Base-by-base conservation (phyloP, 176 grass and related monocot genomes). In the Eremochloa ophiuroides region DNA sequence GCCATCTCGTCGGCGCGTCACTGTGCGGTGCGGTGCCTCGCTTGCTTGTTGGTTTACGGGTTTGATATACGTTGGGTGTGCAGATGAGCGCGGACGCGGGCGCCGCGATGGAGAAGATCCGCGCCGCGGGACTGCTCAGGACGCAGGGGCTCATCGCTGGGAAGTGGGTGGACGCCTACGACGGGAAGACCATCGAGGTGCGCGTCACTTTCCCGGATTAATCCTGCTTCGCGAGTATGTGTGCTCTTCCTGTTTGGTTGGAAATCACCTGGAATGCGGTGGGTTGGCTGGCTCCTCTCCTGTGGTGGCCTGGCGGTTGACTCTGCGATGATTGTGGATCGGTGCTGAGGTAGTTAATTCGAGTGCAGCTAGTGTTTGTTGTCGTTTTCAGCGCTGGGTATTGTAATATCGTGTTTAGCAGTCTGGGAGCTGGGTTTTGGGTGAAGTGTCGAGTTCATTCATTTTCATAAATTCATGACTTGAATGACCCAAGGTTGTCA, bases 141-240 rank as follows among this genome's bases (percentile, higher is more conserved):
- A 92, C 89, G 59, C 83, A 82, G 28, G 92, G 92, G 7, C 92
- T 97, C n/a, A 83, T 97, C 73, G 95, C 88, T 14, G 92, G 92
- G 27, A 62, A 89, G 70, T 97, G 95, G 95, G 83, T 92, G 20
- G 92, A 97, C 85, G 88, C 92, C 42, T 91, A 94, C 63, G 88
- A 97, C 80, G 89, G 95, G 20, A 97, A 91, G 80, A 97, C 80
- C 30, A 83, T 94, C 15, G 87, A 97, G 94, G 95, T 97, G 43
- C 2, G 43, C 60, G 3, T 18, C 39, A 44, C 48, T 37, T 29
- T 63, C 35, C 40, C 2, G 7, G 22, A 55, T 63, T 33, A 15
- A n/a, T 58, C 30, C 60, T 31, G 11, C 38, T 1, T 29, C 28
- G 60, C 20, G 4, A 40, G 55, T 20, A n/a, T n/a, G 26, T 10